These are phyloP conservation scores for Cystobasidium pallidum DNA, from an alignment of 1,284 basidiomycete species.

Conservation along the genomic window DNA sequence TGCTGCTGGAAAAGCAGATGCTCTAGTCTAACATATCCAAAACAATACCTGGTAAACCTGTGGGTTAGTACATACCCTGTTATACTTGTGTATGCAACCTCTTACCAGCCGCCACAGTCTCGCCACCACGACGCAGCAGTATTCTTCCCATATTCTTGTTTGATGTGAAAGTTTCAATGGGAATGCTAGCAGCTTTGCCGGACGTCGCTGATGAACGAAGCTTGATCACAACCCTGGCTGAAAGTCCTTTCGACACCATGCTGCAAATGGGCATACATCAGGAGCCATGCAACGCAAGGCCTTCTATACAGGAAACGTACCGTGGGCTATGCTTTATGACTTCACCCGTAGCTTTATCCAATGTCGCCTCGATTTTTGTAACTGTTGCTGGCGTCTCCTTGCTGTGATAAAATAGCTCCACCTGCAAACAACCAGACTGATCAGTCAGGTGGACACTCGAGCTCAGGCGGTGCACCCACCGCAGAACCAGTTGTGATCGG, in stretches of 20 bases:
- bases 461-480: conserved; percentile 59
- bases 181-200: conserved; percentile 66
- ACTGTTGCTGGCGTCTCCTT: conserved; percentile 87
- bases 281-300: conserved; percentile 10
- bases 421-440: conserved; percentile 58
- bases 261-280: conserved; percentile 57
- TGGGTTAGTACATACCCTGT: neutral
- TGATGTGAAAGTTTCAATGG: conserved; percentile 79
- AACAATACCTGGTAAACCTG: conserved; percentile 24
- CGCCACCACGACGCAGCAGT: conserved; percentile 81
- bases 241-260: conserved; percentile 77
- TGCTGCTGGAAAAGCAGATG: neutral
- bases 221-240: conserved; percentile 82
- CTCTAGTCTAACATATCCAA: conserved; percentile 21
- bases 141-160: conserved; percentile 98
- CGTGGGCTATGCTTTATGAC: conserved; percentile 78
- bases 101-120: conserved; percentile 88
- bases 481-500: conserved; percentile 87
- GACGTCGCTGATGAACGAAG: conserved; percentile 63
- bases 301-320: conserved; percentile 58
- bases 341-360: conserved; percentile 77
- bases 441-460: neutral
- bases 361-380: conserved; percentile 72
- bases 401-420: conserved; percentile 93
- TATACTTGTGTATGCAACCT: neutral